These are phyloP conservation scores for Neurospora pannonica DNA, from an alignment of 495 filamentous ascomycete genomes.

Conservation along the genomic window DNA sequence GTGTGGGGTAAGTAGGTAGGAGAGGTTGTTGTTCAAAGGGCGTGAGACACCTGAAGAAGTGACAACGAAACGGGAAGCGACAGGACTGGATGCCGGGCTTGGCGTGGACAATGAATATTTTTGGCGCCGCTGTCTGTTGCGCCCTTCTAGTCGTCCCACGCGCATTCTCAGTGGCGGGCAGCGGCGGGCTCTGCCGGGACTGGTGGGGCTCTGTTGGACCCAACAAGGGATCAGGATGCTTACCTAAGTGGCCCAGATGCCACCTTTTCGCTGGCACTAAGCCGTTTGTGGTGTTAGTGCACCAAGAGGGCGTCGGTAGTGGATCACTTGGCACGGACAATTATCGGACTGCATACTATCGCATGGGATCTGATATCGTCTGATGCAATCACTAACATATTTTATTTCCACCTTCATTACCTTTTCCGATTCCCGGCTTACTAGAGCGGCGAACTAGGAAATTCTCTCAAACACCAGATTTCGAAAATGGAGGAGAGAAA, in stretches of 20 bases:
- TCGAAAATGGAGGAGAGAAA: slow-evolving; percentile 4
- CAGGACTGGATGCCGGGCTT: neutral
- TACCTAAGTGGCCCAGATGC: neutral
- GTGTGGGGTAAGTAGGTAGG: neutral
- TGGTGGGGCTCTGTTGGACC: neutral
- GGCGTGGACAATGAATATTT: neutral
- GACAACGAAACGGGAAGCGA: neutral
- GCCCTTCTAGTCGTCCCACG: neutral
- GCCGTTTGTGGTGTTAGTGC: neutral
- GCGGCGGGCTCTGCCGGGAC: neutral
- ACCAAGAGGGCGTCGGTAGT: neutral
- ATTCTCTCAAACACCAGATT: neutral
- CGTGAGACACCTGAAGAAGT: neutral
- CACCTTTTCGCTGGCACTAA: neutral
- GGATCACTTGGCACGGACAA: neutral
- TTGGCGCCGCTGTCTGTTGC: neutral
- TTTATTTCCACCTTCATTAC: neutral
- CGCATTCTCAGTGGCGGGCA: neutral
- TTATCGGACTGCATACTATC: neutral
- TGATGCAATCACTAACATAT: neutral
- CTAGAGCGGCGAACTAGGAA: neutral
- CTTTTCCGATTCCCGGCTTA: neutral
- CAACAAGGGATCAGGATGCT: neutral
- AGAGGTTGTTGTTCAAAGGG: neutral
- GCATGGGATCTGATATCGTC: neutral